Evolutionary conservation across 108 stramenopile genomes (phyloP).

Genomic region (Cyclotella atomus): DNA sequence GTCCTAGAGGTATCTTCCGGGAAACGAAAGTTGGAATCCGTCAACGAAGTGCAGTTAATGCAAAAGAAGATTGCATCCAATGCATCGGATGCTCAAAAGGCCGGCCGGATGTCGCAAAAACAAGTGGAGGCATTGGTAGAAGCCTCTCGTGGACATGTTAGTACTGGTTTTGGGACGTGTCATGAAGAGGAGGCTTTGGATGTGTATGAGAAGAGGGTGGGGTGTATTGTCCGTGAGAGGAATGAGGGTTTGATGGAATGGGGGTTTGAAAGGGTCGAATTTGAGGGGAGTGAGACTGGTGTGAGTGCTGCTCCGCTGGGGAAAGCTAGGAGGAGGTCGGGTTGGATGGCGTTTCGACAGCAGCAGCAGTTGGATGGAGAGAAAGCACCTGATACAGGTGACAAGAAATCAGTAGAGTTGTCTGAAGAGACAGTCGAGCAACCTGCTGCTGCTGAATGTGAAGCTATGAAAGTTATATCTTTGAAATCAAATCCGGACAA

Average conservation of each 20-base stretch:
- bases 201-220: constrained; percentile 61
- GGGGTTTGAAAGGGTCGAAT: constrained; percentile 53
- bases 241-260: constrained; percentile 67
- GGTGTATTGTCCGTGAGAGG: constrained; percentile 65
- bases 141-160: constrained; percentile 50
- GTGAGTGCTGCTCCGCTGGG: constrained; percentile 46
- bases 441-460: not conserved
- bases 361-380: not conserved
- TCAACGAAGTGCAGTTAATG: constrained; percentile 56
- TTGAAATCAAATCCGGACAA: not conserved
- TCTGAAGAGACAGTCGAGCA: no score
- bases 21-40: constrained; percentile 29
- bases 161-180: constrained; percentile 68
- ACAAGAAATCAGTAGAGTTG: constrained; percentile 3
- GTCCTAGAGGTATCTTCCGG: constrained; percentile 53
- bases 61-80: constrained; percentile 37
- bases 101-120: constrained; percentile 37
- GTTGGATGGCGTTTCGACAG: constrained; percentile 1
- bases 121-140: constrained; percentile 60
- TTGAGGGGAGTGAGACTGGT: constrained; percentile 11
- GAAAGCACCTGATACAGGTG: not conserved
- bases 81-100: constrained; percentile 35
- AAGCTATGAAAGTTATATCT: no score
- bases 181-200: constrained; percentile 82
- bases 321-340: constrained; percentile 10